Base-by-base conservation (phyloP, 2,329 filamentous ascomycete genomes). In the Ramularia endophylla region DNA sequence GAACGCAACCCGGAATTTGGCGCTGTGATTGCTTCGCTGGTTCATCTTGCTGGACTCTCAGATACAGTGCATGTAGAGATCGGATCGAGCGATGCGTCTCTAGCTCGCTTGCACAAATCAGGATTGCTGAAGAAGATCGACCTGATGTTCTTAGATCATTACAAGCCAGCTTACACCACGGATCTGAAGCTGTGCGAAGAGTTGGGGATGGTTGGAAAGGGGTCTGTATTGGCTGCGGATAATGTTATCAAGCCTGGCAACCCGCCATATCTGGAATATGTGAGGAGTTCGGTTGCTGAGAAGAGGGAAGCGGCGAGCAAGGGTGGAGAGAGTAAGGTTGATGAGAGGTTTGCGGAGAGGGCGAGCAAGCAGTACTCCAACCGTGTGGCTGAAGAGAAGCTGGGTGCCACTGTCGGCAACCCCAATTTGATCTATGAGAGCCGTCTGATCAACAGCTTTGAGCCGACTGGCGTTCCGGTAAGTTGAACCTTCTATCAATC, bases 161-260 rank as follows among this genome's bases (percentile, higher is more conserved):
- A 83, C 64, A 89, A 90, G 63, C 81, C 83, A 0, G 76, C 80
- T 0, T 92, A 90, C 59, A 77, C 75, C 1, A 73, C 76, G 0
- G 87, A 92, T 54, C 63, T 90, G 46, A 87, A 87, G 65, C 72
- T 88, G 0, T 86, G 81, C 58, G 86, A 92, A 65, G 72, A 83
- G 28, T 66, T 89, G 4, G 74, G 72, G 0, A 60, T 90, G 27
- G 69, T 92, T 3, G 69, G 67, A 0, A 70, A 73, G 0, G 84
- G 84, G 0, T 75, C 74, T 1, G 72, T 84, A 0, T 64, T 84
- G 15, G 80, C 75, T 0, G 83, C 82, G 1, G 82, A 87, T 56
- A 87, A 87, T 56, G 75, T 85, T 38, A 77, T 86, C 55, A 78
- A 77, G 55, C 82, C 82, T 1, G 83, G 82, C 1, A 85, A 85